Evolutionary conservation across 148 eudicot genomes (phyloP), one percentile per base, ranked within the genome.

Genomic region (Fallopia convolvulus): DNA sequence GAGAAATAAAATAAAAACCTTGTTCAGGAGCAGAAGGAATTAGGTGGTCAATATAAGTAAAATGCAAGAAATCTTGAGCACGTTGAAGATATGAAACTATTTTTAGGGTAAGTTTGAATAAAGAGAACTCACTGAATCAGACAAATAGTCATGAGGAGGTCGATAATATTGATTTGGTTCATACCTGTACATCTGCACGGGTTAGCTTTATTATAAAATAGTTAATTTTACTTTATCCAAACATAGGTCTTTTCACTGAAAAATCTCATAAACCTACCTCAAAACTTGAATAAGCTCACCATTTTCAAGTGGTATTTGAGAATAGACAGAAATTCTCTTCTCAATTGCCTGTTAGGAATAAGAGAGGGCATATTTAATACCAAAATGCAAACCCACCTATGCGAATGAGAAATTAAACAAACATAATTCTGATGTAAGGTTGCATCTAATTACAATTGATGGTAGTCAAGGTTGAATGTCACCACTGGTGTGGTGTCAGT

Each of bases 231-330:
- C 36, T 73, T 68, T 48, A 77, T 49, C 50, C 40, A 60, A 77
- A 48, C 32, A 41, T 74, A 40, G 50, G 58, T 40, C 61, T 42
- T 70, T 65, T 14, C 75, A 66, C 55, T 18, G 55, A 52, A 74
- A 18, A 40, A 52, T 39, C 15, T 52, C 36, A 58, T 56, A 14
- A 52, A 77, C 85, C 74, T 79, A 94, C 98, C 97, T 86, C 50
- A 94, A 80, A 75, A 94, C 92, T 85, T 94, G 98, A 83, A 94
- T 89, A 77, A 89, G 95, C 91, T 94, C 98, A 77, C 98, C 97
- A 83, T 94, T 94, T 79, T 92, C 97, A 40, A 85, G 80, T 79
- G 97, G 98, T 75, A 94, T 80, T 86, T 94, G 98, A 79, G 98
- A 88, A 84, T 87, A 92, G 26, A 92, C 92, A 83, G 99, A 90